These are phyloP conservation scores for Endotrypanum monterogeii DNA, from an alignment of 208 protist genomes.

Conservation along the genomic window DNA sequence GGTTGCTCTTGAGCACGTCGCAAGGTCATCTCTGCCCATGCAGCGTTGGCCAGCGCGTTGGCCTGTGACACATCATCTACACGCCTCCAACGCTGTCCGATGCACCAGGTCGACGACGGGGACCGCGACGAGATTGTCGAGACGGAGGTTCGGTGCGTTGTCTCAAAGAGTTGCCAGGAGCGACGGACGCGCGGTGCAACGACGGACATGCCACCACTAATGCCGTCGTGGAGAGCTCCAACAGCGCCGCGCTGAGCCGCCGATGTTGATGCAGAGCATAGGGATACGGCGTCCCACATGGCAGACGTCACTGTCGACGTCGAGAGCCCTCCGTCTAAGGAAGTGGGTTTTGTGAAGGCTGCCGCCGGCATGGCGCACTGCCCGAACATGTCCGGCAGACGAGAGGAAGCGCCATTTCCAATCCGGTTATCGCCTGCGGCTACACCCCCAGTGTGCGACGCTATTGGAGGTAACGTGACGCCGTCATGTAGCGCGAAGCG, in stretches of 20 bases:
- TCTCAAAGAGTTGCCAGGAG: slow-evolving; percentile 27
- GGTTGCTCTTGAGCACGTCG: neutral
- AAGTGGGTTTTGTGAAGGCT: neutral
- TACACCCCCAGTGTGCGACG: neutral
- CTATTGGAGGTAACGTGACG: neutral
- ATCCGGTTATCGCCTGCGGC: neutral
- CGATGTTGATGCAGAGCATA: slow-evolving; percentile 7
- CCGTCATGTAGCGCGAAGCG: slow-evolving; percentile 11
- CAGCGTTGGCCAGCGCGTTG: slow-evolving; percentile 10
- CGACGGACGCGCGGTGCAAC: slow-evolving; percentile 9
- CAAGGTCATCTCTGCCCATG: neutral
- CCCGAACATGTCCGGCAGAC: slow-evolving; percentile 18
- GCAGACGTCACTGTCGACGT: slow-evolving; percentile 5
- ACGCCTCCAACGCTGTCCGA: slow-evolving; percentile 28
- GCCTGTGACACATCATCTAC: slow-evolving; percentile 20
- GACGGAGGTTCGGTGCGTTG: neutral
- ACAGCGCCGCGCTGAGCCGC: neutral
- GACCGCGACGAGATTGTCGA: neutral
- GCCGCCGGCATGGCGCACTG: neutral
- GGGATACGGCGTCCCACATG: slow-evolving; percentile 17
- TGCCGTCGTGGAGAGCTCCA: neutral
- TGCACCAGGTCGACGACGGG: slow-evolving; percentile 3
- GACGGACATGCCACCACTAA: neutral
- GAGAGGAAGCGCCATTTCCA: neutral
- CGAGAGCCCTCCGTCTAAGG: neutral